A percentile compares a stretch with the other conserved stretches of the same genome.
Conservation (phyloP, 768 basidiomycete species). For the Tylopilus felleus region DNA sequence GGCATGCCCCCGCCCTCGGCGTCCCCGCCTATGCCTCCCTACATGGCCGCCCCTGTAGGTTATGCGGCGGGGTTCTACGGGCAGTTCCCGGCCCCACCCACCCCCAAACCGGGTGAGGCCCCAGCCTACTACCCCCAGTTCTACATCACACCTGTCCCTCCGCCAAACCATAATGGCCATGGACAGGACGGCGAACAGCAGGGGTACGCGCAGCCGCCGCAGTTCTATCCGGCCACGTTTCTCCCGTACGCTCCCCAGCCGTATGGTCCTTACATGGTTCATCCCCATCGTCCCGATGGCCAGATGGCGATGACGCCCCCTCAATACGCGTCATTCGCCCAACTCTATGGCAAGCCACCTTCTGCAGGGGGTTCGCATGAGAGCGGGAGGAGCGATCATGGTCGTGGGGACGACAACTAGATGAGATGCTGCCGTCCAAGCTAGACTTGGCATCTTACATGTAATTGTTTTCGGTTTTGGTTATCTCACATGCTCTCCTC, state of each 20-base stretch:
- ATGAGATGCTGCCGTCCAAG: conserved; percentile 15
- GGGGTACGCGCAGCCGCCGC: conserved; percentile 39
- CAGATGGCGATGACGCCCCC: conserved; percentile 34
- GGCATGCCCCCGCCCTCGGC: conserved; percentile 41
- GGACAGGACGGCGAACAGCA: conserved; percentile 42
- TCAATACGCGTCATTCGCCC: conserved; percentile 39
- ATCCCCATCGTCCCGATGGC: conserved; percentile 40
- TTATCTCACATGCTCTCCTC: conserved; percentile 15
- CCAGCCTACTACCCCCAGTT: conserved; percentile 50
- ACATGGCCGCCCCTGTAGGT: conserved; percentile 47
- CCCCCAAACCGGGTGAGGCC: conserved; percentile 50
- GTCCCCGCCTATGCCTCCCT: conserved; percentile 48
- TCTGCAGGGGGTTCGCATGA: conserved; percentile 33
- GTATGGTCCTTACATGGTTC: conserved; percentile 49
- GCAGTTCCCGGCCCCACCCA: conserved; percentile 48
- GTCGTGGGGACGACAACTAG: conserved; percentile 33
- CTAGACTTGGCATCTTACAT: conserved; percentile 14
- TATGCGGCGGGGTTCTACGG: conserved; percentile 55
- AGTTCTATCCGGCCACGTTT: conserved; percentile 48
- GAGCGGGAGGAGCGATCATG: conserved; percentile 27
- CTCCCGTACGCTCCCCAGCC: conserved; percentile 45
- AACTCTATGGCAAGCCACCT: conserved; percentile 39
- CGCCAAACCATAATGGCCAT: conserved; percentile 37
- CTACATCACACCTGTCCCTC: conserved; percentile 46
- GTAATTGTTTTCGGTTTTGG: conserved; percentile 16